A percentile compares a stretch with the other conserved stretches of the same genome.
Evolutionary conservation across 768 basidiomycete species (phyloP).

Genomic region (Daedaleopsis nitida): DNA sequence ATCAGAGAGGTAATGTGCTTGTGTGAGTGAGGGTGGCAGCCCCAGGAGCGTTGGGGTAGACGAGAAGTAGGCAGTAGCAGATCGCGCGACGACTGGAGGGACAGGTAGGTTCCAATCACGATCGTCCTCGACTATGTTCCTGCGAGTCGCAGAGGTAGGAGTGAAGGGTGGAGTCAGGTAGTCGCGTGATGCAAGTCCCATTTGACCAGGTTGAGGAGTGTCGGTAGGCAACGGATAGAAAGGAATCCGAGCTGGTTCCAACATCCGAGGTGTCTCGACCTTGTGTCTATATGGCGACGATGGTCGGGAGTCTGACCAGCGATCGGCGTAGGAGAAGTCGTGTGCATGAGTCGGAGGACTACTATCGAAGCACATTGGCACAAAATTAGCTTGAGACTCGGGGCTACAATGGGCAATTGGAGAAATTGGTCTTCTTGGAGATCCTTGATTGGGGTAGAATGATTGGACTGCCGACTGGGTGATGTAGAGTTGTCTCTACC

Average conservation of each 20-base stretch:
- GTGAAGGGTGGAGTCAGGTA: neutral
- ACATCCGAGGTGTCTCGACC: neutral
- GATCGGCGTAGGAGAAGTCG: conserved; percentile 8
- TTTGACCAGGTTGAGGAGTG: no score
- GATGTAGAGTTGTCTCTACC: neutral
- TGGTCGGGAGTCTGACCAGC: neutral
- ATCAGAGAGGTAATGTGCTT: conserved; percentile 7
- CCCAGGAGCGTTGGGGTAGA: conserved; percentile 5
- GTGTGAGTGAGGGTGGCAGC: neutral
- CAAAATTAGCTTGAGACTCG: neutral
- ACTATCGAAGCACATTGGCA: conserved; percentile 21
- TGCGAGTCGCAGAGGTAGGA: neutral
- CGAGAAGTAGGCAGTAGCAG: neutral
- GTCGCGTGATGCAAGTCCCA: neutral
- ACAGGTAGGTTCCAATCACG: neutral
- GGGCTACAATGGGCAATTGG: neutral
- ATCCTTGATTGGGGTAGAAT: neutral
- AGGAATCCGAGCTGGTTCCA: conserved; percentile 11
- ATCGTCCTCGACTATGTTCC: no score
- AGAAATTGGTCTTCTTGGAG: no score
- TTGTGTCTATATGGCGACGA: neutral
- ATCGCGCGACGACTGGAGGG: neutral
- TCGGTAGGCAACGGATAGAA: conserved; percentile 1
- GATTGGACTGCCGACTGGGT: neutral
- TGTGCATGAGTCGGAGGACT: conserved; percentile 6